phyloP scores from a whole-genome alignment of 2,329 filamentous ascomycete genomes.

The Grosmannia serpens region DNA sequence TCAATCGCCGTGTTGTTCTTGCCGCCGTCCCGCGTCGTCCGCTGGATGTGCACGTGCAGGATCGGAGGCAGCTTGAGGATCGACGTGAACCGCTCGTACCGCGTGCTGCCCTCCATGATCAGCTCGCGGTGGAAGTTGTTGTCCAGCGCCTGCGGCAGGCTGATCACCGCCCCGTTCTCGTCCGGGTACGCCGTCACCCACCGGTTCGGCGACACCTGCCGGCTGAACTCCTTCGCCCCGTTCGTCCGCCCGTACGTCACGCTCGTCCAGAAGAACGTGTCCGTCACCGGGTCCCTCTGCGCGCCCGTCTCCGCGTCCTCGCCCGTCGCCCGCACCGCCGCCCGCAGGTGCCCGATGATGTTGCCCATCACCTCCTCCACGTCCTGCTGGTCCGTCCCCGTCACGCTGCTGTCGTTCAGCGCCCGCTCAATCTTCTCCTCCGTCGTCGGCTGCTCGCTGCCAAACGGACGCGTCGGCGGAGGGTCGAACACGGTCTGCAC shows the following conservation, averaged over 20 bases:
- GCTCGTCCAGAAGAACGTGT: conserved; percentile 53
- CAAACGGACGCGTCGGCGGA: conserved; percentile 10
- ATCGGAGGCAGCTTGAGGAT: conserved; percentile 72
- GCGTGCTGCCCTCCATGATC: conserved; percentile 50
- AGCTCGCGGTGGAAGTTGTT: conserved; percentile 73
- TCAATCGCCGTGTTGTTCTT: conserved; percentile 71
- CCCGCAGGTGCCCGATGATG: conserved; percentile 81
- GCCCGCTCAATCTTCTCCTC: conserved; percentile 34
- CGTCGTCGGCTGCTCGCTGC: conserved; percentile 20
- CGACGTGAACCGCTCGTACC: conserved; percentile 51
- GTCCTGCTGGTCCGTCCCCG: conserved; percentile 70
- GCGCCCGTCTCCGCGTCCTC: conserved; percentile 53
- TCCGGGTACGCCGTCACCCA: conserved; percentile 49
- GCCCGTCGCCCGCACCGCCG: conserved; percentile 65
- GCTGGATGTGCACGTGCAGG: conserved; percentile 79
- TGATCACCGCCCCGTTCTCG: conserved; percentile 30
- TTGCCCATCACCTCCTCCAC: conserved; percentile 93
- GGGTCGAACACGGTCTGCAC: conserved; percentile 9
- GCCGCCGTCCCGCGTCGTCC: conserved; percentile 59
- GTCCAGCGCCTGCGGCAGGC: conserved; percentile 79
- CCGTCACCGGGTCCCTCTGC: conserved; percentile 70
- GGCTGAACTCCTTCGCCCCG: conserved; percentile 29
- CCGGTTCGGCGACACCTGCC: conserved; percentile 43
- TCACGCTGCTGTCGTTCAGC: conserved; percentile 33
- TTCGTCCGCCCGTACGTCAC: conserved; percentile 48